Evolutionary conservation across 306 rosid genomes (phyloP).

Genomic region (Quercus bicolor): DNA sequence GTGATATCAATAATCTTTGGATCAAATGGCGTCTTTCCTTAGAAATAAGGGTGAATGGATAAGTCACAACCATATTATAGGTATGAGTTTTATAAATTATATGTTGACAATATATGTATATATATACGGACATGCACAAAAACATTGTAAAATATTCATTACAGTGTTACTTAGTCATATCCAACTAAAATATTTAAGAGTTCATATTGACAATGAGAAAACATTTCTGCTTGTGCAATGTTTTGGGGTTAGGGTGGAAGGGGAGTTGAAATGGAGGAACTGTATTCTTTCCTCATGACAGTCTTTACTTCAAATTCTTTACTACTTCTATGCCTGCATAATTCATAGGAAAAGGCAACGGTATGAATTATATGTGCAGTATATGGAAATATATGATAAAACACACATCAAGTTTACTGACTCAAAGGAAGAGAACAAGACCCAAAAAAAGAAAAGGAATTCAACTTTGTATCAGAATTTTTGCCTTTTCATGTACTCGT

Average conservation of each 20-base stretch:
- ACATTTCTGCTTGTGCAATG: neutral
- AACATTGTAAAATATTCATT: neutral
- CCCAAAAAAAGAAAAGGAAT: neutral
- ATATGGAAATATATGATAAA: neutral
- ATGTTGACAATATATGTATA: too few relatives aligned
- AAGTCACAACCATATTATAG: too few relatives aligned
- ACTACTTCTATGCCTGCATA: neutral
- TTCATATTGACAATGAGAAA: too few relatives aligned
- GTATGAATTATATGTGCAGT: neutral
- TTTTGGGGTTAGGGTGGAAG: too few relatives aligned
- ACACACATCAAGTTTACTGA: neutral
- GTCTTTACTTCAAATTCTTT: neutral
- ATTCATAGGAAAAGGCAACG: neutral
- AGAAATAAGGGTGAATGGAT: neutral
- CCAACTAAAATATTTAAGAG: too few relatives aligned
- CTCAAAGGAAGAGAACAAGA: neutral
- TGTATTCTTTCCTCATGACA: neutral
- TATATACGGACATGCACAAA: neutral
- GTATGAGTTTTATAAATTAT: fast-evolving
- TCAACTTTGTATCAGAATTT: neutral
- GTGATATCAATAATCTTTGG: neutral
- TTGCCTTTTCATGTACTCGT: neutral
- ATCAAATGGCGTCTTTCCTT: neutral
- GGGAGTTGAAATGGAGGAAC: neutral
- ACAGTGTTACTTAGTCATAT: neutral